Evolutionary conservation across 352 stramenopile genomes (phyloP).

Genomic region (Globisporangium splendens): DNA sequence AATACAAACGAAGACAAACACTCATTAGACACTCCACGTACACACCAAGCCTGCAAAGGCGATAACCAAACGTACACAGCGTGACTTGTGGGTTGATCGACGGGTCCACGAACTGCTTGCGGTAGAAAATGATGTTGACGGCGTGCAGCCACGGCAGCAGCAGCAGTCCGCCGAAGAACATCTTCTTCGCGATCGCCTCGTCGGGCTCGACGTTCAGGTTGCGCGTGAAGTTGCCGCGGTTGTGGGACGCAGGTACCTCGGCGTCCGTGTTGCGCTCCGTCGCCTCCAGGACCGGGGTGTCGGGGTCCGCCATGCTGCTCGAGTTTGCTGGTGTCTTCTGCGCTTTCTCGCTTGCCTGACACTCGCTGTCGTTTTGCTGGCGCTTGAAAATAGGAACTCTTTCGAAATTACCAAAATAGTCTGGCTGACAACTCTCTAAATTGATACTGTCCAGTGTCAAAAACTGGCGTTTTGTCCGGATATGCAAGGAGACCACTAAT

Average conservation of each 20-base stretch:
- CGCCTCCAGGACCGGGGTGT: conserved; percentile 62
- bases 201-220: conserved; percentile 82
- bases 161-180: conserved; percentile 74
- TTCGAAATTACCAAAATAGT: no score
- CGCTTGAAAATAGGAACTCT: no score
- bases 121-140: conserved; percentile 81
- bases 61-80: conserved; percentile 74
- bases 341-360: not conserved
- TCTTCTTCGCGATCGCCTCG: conserved; percentile 68
- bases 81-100: conserved; percentile 65
- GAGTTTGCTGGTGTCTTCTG: not conserved
- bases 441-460: no score
- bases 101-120: conserved; percentile 73
- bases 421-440: no score
- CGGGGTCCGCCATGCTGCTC: conserved; percentile 25
- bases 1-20: no score
- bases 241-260: conserved; percentile 34
- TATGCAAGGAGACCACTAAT: no score
- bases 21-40: no score
- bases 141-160: conserved; percentile 82
- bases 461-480: no score
- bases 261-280: conserved; percentile 9
- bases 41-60: no score
- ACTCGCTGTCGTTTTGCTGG: conserved; percentile 2
- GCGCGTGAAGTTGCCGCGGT: conserved; percentile 85